phyloP scores from a whole-genome alignment of 2,329 filamentous ascomycete genomes.

The Fusarium sp. region DNA sequence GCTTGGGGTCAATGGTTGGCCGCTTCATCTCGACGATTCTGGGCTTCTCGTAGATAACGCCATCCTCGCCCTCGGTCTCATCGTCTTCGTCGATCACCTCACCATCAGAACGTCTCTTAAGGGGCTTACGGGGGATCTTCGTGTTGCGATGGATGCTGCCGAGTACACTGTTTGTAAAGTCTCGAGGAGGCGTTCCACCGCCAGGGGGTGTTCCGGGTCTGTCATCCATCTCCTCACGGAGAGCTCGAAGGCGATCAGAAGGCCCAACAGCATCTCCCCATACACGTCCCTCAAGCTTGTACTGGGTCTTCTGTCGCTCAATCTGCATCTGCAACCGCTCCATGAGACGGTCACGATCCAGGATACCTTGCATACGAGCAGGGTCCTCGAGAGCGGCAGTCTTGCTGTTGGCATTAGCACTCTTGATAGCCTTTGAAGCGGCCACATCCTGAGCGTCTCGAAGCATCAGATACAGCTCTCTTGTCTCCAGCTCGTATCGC shows the following conservation, averaged over 20 bases:
- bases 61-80: conserved; percentile 62
- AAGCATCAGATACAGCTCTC: conserved; percentile 98
- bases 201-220: conserved; percentile 63
- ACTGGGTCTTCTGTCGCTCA: conserved; percentile 96
- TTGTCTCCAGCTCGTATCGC: conserved; percentile 93
- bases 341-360: conserved; percentile 93
- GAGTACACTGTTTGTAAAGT: conserved; percentile 79
- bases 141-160: conserved; percentile 76
- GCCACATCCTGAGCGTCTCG: conserved; percentile 97
- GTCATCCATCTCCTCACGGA: conserved; percentile 94
- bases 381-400: conserved; percentile 72
- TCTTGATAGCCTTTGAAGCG: conserved; percentile 80
- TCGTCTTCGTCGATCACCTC: conserved; percentile 64
- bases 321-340: conserved; percentile 94
- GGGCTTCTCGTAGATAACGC: conserved; percentile 78
- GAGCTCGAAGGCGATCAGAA: conserved; percentile 89
- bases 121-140: conserved; percentile 67
- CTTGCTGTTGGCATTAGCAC: conserved; percentile 61
- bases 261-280: conserved; percentile 87
- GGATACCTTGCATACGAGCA: conserved; percentile 86
- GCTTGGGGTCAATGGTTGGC: conserved; percentile 74
- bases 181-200: conserved; percentile 65
- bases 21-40: conserved; percentile 82
- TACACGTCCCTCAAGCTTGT: conserved; percentile 92
- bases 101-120: conserved; percentile 56